phyloP scores from a whole-genome alignment of 2,329 filamentous ascomycete species.

The Phaeomoniella chlamydospora region DNA sequence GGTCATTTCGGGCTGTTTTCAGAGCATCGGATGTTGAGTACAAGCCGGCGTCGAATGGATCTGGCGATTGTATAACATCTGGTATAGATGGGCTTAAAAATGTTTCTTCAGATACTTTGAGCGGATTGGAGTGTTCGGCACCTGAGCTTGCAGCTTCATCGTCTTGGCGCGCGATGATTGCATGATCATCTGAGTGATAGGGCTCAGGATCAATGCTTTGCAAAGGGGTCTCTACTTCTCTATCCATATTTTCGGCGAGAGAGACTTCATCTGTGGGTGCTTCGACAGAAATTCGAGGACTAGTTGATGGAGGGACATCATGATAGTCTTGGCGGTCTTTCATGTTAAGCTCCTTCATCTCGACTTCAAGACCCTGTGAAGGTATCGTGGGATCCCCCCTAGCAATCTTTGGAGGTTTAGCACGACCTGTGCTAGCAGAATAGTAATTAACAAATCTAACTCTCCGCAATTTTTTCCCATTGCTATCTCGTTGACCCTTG shows the following conservation, averaged over 20 bases:
- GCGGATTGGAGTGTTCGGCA: neutral
- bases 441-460: conserved; percentile 84
- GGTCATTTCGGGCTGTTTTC: conserved; percentile 56
- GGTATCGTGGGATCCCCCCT: neutral
- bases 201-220: conserved; percentile 9
- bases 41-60: conserved; percentile 39
- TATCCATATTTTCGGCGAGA: too few relatives aligned
- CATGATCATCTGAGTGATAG: neutral
- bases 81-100: conserved; percentile 20
- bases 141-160: neutral
- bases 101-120: neutral
- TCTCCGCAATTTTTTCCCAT: conserved; percentile 20
- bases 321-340: neutral
- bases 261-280: conserved; percentile 27
- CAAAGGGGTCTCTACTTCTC: conserved; percentile 15
- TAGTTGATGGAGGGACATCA: conserved; percentile 9
- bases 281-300: conserved; percentile 31
- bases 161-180: neutral
- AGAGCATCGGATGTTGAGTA: conserved; percentile 42
- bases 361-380: conserved; percentile 4
- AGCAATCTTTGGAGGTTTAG: conserved; percentile 32
- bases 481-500: conserved; percentile 15
- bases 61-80: conserved; percentile 37
- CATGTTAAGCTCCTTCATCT: conserved; percentile 8
- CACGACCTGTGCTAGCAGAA: conserved; percentile 64